Percentiles rank a stretch among this genome's conserved stretches.
phyloP scores from a whole-genome alignment of 108 stramenopile species.

The Fragilariopsis cylindrus region DNA sequence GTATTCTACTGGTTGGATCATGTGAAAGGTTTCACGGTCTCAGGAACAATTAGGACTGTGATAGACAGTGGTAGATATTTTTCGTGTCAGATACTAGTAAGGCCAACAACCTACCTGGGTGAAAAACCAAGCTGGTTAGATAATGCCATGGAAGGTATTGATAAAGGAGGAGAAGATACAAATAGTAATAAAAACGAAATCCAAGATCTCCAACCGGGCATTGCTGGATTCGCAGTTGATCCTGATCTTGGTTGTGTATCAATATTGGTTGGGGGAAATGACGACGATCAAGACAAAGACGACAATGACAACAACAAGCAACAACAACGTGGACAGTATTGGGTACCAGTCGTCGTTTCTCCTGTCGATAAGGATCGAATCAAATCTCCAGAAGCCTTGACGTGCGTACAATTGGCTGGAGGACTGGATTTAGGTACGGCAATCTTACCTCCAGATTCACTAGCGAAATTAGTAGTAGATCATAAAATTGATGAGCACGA shows the following conservation, averaged over 20 bases:
- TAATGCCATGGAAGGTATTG: conserved; percentile 27
- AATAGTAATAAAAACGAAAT: conserved; percentile 3
- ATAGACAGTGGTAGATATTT: not conserved
- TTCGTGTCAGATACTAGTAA: not conserved
- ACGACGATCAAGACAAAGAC: not conserved
- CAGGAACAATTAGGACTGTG: not conserved
- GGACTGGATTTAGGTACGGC: conserved; percentile 40
- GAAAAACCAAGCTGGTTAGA: conserved; percentile 26
- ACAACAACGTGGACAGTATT: not conserved
- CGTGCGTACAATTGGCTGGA: conserved; percentile 37
- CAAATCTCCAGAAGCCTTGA: conserved; percentile 29
- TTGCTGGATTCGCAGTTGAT: conserved; percentile 34
- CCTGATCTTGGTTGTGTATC: conserved; percentile 30
- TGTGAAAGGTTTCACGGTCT: conserved; percentile 1
- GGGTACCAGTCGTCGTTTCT: conserved; percentile 7
- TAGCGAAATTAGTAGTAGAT: conserved; percentile 17
- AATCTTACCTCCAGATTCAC: conserved; percentile 31
- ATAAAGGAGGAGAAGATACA: not conserved
- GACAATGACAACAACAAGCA: not conserved
- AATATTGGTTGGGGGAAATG: conserved; percentile 14
- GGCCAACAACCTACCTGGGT: not conserved
- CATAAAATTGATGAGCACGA: conserved; percentile 18
- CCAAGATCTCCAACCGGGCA: conserved; percentile 7
- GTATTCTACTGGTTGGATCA: not conserved
- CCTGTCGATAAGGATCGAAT: conserved; percentile 24